Percentiles rank a stretch among this genome's conserved stretches.
phyloP scores from a whole-genome alignment of 805 yeast species.

The Saturnispora halmiae region DNA sequence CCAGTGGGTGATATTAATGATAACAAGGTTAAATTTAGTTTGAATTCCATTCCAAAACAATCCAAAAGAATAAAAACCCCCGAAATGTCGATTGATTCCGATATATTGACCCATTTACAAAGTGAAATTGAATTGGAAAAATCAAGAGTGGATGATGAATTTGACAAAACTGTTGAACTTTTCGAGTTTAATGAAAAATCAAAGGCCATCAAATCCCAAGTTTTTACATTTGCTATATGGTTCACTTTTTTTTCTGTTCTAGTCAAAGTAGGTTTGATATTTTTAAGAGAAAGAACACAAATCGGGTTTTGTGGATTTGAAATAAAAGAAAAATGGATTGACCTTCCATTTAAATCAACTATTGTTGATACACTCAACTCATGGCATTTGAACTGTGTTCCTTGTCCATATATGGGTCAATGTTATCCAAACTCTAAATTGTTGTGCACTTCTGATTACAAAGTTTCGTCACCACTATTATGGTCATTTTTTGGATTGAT shows the following conservation, averaged over 20 bases:
- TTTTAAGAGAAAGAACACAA: conserved; percentile 48
- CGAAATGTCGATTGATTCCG: conserved; percentile 16
- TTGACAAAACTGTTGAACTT: conserved; percentile 16
- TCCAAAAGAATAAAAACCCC: conserved; percentile 13
- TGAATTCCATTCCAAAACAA: conserved; percentile 3
- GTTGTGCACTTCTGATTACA: conserved; percentile 66
- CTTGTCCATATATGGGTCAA: conserved; percentile 76
- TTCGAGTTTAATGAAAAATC: conserved; percentile 6
- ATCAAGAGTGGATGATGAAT: conserved; percentile 20
- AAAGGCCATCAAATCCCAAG: conserved; percentile 6
- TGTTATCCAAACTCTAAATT: conserved; percentile 58
- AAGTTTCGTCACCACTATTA: conserved; percentile 44
- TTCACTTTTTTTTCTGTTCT: conserved; percentile 5
- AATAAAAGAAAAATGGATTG: conserved; percentile 22
- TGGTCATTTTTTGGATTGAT: conserved; percentile 43
- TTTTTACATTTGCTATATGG: not conserved
- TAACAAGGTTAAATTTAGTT: not conserved
- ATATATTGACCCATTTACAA: conserved; percentile 16
- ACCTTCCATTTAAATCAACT: not conserved
- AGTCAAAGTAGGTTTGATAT: conserved; percentile 14
- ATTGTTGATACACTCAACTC: conserved; percentile 30
- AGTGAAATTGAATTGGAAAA: conserved; percentile 20
- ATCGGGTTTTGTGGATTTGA: conserved; percentile 76
- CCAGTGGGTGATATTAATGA: conserved; percentile 5
- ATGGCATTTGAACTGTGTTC: conserved; percentile 59